Evolutionary conservation across 140 eudicot species (phyloP), one percentile per base, ranked within the genome.

Genomic region (Bidens hawaiensis): DNA sequence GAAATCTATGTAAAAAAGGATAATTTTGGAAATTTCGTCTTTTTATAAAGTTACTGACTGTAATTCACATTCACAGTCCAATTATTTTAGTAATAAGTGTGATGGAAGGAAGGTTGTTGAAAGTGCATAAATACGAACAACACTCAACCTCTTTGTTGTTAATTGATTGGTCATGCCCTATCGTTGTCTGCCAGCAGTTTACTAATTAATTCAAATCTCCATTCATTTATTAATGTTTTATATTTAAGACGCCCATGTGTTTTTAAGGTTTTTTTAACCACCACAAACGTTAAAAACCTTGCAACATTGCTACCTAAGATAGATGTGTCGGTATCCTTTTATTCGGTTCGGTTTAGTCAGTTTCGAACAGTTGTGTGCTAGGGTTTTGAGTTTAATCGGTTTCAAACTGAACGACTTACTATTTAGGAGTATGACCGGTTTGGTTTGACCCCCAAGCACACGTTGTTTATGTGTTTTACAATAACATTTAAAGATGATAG

Each of bases 161-260:
- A 25, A 55, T 55, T 68, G 34, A 46, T 70, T 61, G 62, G 30
- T 24, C 62, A 60, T 59, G 62, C 42, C 13, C 43, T 59, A 23
- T 34, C 68, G 75, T 70, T 60, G 33, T 69, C 75, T 58, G 53
- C 60, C 75, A 59, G 61, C 62, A 59, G 68, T 60, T 69, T 48
- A 33, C 41, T 33, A 6, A n/a, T n/a, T n/a, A 48, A 40, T 25
- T 61, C n/a, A 62, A 62, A 47, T 47, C 48, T 12, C 48, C 17
- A 16, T 22, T 30, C 67, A 68, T 68, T 56, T 14, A 68, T 14
- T 17, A 30, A 19, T 10, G 27, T 45, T 10, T 38, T 15, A 8
- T 47, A 49, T 14, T 22, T 42, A 25, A 26, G 69, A 17, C 60
- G 34, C 62, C 69, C 69, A 70, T 70, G 68, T 70, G 69, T 60